Evolutionary conservation across 805 yeast species (phyloP).

Genomic region (Kodamaea lidongshanica): DNA sequence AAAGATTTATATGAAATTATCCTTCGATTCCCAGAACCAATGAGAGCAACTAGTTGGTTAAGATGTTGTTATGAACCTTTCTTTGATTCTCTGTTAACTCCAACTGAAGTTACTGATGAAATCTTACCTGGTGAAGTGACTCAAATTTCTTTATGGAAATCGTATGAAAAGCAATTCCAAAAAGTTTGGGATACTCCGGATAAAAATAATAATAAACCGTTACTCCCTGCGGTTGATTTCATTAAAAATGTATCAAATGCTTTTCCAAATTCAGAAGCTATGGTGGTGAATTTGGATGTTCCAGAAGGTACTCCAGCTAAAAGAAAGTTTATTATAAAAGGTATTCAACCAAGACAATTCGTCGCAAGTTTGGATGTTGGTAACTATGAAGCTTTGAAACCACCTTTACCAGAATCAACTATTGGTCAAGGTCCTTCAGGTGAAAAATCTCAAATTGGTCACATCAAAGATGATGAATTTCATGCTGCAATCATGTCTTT

Average conservation of each 20-base stretch:
- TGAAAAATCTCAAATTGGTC: conserved; percentile 29
- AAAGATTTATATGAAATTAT: conserved; percentile 53
- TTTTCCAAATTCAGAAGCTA: conserved; percentile 83
- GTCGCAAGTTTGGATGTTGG: conserved; percentile 44
- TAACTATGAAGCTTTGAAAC: conserved; percentile 38
- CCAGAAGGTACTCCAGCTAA: conserved; percentile 36
- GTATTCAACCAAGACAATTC: conserved; percentile 77
- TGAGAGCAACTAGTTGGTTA: conserved; percentile 91
- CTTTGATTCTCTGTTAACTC: conserved; percentile 5
- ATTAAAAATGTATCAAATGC: conserved; percentile 90
- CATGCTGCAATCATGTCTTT: conserved; percentile 19
- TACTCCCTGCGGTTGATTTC: conserved; percentile 93
- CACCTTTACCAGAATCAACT: conserved; percentile 10
- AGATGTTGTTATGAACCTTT: conserved; percentile 82
- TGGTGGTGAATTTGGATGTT: conserved; percentile 69
- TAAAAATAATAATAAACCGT: conserved; percentile 26
- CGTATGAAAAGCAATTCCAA: conserved; percentile 84
- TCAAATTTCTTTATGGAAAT: conserved; percentile 92
- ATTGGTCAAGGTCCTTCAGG: too few relatives aligned
- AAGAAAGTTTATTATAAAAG: conserved; percentile 85
- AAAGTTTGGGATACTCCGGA: conserved; percentile 42
- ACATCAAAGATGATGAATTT: conserved; percentile 29
- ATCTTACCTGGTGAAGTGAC: conserved; percentile 69
- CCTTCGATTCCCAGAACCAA: conserved; percentile 69
- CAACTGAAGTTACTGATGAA: conserved; percentile 13